Evolutionary conservation across 352 stramenopile genomes (phyloP), one percentile per base, ranked within the genome.

Genomic region (Pelagophyceae sp.): DNA sequence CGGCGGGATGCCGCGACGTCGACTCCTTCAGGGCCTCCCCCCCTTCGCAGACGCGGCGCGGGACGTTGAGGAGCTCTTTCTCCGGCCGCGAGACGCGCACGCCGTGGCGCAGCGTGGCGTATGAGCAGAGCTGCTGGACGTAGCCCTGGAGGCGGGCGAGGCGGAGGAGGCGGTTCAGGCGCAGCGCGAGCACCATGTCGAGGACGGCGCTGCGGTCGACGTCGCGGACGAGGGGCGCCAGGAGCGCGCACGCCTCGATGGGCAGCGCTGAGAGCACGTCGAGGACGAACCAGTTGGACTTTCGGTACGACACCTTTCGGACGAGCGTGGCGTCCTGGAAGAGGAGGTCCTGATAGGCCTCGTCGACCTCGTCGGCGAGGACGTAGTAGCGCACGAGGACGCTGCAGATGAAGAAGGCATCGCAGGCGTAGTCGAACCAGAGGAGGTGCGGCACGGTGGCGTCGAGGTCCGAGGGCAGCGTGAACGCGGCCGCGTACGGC

Each of bases 331-430:
- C 17, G 23, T 6, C 58, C 17, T 65, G 17, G 58, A 65, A 33
- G 23, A 65, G 5, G 33, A 71, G 61, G 31, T 67, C 31, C 15
- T 6, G 3, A 3, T 40, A 15, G n/a, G 29, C 6, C n/a, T 35
- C 29, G 29, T 71, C 61, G 3, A 40, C 61, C 15, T 19, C n/a
- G n/a, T 38, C 1, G 61, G 17, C n/a, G 3, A 15, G 3, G n/a
- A 71, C 38, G 35, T 31, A 3, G 31, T 77, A 83, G 25, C 84
- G 75, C 29, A 87, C 38, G 61, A 82, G 82, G 20, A 87, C 82
- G 67, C 86, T 81, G 0, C 80, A 67, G 1, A 87, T 64, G 67
- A 89, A 89, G 74, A 89, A 86, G 2, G 80, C 29, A 71, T 89
- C 85, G 51, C 83, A 78, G 31, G 80, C 61, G 75, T 86, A 82